Evolutionary conservation across 2,329 filamentous ascomycete genomes (phyloP), one percentile per base, ranked within the genome.

Genomic region (Neocatenulostroma microsporum): DNA sequence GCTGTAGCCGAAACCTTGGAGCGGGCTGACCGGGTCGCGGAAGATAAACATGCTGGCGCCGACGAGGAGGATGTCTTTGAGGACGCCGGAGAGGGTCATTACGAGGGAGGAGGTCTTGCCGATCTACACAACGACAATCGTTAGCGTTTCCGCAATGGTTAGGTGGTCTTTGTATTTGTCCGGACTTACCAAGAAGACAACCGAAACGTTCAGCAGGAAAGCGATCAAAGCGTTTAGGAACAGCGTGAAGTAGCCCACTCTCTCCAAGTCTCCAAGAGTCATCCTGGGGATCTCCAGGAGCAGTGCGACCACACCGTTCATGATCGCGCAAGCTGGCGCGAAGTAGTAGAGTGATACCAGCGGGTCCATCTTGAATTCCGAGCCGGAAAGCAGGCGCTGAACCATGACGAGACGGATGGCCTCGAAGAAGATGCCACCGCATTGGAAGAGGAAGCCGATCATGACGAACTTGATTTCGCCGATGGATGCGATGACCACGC

Each of bases 381-480:
- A 73, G 27, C 80, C 84, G 69, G 80, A 87, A 51, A 91, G 75
- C 30, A 91, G 73, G 42, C 80, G 79, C 69, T 89, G 80, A 36
- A 91, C 83, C 79, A 91, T 80, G 67, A 83, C 84, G 41, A 91
- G 73, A 54, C 84, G 81, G 48, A 85, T 74, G 38, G 84, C 84
- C 66, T 91, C 85, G 56, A 89, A 91, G 54, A 82, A 60, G 55
- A 91, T 81, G 55, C 84, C 84, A 39, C 72, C 78, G 43, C 82
- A 69, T 67, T 91, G 85, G 72, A 78, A 87, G 46, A 87, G 60
- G 65, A 91, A 83, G 46, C 84, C 84, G 48, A 76, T 72, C 64
- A 83, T 69, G 54, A 85, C 82, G 60, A 98, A 98, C 60, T 88
- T 80, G 64, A 98, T 93, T 70, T 98, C 91, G 55, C 91, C 91